A percentile compares a stretch with the other conserved stretches of the same genome.
Evolutionary conservation across 257 asterid genomes (phyloP).

Genomic region (Marsdenia floribunda): DNA sequence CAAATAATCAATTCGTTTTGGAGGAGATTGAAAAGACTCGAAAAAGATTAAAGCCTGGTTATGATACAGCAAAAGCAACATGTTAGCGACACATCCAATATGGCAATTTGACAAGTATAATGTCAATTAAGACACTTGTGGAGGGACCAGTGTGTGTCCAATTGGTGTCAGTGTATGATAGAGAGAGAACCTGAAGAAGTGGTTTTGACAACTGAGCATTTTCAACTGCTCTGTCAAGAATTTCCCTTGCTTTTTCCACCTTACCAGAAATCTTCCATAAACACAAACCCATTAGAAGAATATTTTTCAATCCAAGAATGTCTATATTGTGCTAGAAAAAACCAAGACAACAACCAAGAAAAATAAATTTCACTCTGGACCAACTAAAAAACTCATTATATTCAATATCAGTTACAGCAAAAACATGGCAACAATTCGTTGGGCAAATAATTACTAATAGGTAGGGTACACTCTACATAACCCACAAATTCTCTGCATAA

Average conservation of each 20-base stretch:
- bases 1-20: constrained; percentile 71
- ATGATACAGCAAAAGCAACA: constrained; percentile 14
- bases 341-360: background rate
- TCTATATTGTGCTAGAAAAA: background rate
- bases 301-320: background rate
- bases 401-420: background rate
- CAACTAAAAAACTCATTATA: background rate
- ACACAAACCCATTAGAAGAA: background rate
- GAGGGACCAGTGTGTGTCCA: background rate
- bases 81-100: background rate
- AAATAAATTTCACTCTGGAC: background rate
- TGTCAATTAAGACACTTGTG: background rate
- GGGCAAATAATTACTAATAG: no score
- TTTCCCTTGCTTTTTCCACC: constrained; percentile 46
- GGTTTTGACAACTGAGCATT: constrained; percentile 72
- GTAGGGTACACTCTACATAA: background rate
- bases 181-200: constrained; percentile 67
- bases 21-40: constrained; percentile 84
- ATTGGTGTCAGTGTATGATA: constrained; percentile 5
- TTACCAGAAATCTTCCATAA: constrained; percentile 53
- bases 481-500: background rate
- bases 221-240: constrained; percentile 66
- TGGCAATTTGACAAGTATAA: background rate
- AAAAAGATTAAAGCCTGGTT: constrained; percentile 90
- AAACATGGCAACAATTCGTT: background rate